Percentiles rank a stretch among this genome's conserved stretches.
Conservation (phyloP, 805 yeast genomes). For the Candida andamanensis region DNA sequence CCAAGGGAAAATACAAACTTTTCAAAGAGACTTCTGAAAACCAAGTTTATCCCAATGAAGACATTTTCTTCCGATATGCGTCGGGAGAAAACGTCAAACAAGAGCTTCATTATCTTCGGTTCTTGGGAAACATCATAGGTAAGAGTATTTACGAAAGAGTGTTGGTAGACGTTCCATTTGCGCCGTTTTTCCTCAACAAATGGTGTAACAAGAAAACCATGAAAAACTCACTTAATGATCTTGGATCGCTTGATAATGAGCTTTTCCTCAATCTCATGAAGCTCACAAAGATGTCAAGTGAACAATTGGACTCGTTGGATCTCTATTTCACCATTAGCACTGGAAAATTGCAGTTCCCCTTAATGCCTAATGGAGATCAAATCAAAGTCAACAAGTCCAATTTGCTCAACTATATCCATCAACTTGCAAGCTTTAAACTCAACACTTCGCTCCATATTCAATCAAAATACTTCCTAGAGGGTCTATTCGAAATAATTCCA, state of each 20-base stretch:
- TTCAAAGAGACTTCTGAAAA: conserved; percentile 45
- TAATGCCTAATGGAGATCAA: conserved; percentile 56
- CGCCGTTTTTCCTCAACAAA: conserved; percentile 74
- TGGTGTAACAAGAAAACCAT: conserved; percentile 44
- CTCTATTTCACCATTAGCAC: conserved; percentile 64
- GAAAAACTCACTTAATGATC: conserved; percentile 72
- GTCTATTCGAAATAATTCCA: conserved; percentile 63
- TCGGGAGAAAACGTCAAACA: conserved; percentile 25
- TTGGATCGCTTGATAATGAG: conserved; percentile 63
- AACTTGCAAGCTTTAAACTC: conserved; percentile 72
- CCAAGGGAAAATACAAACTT: conserved; percentile 19
- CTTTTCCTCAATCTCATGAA: conserved; percentile 62
- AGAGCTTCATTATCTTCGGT: conserved; percentile 35
- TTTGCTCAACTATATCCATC: conserved; percentile 67
- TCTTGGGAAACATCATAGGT: conserved; percentile 80
- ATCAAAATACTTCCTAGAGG: conserved; percentile 59
- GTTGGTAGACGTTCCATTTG: conserved; percentile 75
- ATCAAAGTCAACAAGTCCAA: conserved; percentile 56
- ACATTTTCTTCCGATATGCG: conserved; percentile 31
- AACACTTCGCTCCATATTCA: conserved; percentile 58
- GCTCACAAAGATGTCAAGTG: conserved; percentile 48
- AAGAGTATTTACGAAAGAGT: conserved; percentile 84
- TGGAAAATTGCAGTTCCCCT: conserved; percentile 41
- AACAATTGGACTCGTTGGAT: conserved; percentile 55
- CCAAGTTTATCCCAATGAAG: conserved; percentile 72